A percentile compares a stretch with the other conserved stretches of the same genome.
These are phyloP conservation scores for Takashimella koratensis DNA, from an alignment of 1,284 basidiomycete species.

Conservation along the genomic window DNA sequence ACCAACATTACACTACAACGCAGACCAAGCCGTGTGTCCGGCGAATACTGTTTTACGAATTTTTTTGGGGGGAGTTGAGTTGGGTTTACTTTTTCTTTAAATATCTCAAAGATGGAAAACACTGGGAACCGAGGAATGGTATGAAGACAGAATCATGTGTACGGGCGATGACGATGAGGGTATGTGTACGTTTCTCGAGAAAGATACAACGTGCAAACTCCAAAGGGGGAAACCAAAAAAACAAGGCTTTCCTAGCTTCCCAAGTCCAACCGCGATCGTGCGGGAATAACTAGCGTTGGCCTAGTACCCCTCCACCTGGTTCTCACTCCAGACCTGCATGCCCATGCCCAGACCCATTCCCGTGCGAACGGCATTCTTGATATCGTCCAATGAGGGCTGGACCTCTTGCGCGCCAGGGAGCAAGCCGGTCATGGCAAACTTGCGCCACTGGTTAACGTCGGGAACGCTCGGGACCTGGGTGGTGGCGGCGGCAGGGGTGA, in stretches of 20 bases:
- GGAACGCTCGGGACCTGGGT: slow-evolving; percentile 1
- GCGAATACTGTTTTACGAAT: too few species aligned
- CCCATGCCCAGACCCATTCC: slow-evolving; percentile 28
- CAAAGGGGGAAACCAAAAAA: too few species aligned
- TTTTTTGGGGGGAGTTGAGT: too few species aligned
- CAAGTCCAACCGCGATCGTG: too few species aligned
- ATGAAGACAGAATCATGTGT: background rate
- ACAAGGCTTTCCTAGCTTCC: too few species aligned
- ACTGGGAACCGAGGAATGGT: background rate
- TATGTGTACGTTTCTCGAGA: background rate
- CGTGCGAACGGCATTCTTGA: slow-evolving; percentile 22
- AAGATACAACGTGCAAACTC: background rate
- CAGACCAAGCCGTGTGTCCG: too few species aligned
- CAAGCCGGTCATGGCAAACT: slow-evolving; percentile 12
- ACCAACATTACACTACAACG: too few species aligned
- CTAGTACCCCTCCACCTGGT: slow-evolving; percentile 17
- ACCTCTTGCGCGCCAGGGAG: slow-evolving; percentile 3
- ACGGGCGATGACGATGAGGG: background rate
- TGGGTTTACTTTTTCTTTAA: too few species aligned
- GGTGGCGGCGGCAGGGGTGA: background rate
- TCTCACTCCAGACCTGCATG: slow-evolving; percentile 5
- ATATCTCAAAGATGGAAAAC: too few species aligned
- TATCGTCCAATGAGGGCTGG: background rate
- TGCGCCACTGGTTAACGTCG: slow-evolving; percentile 22
- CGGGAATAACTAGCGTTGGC: too few species aligned